phyloP scores from a whole-genome alignment of 306 rosid species.

The Rosa persica region DNA sequence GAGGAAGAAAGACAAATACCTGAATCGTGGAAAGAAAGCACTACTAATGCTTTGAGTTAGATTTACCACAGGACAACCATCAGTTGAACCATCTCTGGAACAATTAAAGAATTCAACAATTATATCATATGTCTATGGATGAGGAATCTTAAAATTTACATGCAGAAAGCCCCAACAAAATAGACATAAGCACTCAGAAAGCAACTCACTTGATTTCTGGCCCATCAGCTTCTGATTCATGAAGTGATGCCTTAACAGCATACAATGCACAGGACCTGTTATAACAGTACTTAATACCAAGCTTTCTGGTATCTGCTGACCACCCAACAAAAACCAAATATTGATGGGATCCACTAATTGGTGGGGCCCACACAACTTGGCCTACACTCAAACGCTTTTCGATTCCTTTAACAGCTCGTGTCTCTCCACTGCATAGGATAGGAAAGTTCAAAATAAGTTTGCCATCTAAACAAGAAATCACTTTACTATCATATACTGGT shows the following conservation, averaged over 20 bases:
- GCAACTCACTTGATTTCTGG: constrained; percentile 53
- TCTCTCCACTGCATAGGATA: constrained; percentile 60
- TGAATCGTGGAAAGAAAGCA: constrained; percentile 77
- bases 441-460: constrained; percentile 12
- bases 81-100: constrained; percentile 48
- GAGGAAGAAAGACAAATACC: constrained; percentile 42
- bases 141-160: constrained; percentile 3
- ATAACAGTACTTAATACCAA: constrained; percentile 82
- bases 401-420: constrained; percentile 60
- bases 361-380: constrained; percentile 89
- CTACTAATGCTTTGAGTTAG: constrained; percentile 70
- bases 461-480: constrained; percentile 10
- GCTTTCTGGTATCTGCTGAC: constrained; percentile 67
- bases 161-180: background rate
- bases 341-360: constrained; percentile 40
- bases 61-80: constrained; percentile 39
- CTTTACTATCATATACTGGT: constrained; percentile 19
- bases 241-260: constrained; percentile 45
- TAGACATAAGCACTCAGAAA: constrained; percentile 22
- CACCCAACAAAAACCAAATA: constrained; percentile 84
- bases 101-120: constrained; percentile 16
- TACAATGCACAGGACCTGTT: constrained; percentile 81
- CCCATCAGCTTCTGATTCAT: constrained; percentile 41
- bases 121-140: background rate
- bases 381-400: constrained; percentile 73